phyloP scores from a whole-genome alignment of 345 rosid species.

The Aquilaria malaccensis region DNA sequence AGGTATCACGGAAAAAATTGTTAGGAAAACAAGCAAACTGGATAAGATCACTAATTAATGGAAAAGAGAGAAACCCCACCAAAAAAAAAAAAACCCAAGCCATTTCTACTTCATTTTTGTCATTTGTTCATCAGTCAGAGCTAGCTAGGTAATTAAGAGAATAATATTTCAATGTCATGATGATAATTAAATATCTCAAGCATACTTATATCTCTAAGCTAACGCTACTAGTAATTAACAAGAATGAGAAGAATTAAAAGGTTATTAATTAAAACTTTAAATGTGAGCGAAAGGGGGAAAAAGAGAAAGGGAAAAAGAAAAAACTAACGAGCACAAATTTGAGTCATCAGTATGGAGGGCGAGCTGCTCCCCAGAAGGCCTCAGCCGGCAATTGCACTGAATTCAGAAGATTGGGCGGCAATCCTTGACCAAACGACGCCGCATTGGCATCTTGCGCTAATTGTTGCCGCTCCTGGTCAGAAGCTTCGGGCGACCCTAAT shows the following conservation, averaged over 20 bases:
- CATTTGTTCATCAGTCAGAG: slow-evolving; percentile 42
- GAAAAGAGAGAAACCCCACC: too few species aligned
- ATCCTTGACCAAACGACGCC: slow-evolving; percentile 53
- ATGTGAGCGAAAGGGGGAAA: slow-evolving; percentile 15
- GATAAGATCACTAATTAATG: too few species aligned
- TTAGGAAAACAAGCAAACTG: too few species aligned
- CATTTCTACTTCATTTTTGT: slow-evolving; percentile 1
- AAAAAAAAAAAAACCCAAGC: slow-evolving; percentile 3
- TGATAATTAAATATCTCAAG: slow-evolving; percentile 14
- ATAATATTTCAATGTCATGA: slow-evolving; percentile 14
- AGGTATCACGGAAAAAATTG: too few species aligned
- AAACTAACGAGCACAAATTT: slow-evolving; percentile 9
- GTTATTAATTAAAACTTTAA: slow-evolving; percentile 20
- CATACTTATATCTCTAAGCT: slow-evolving; percentile 14
- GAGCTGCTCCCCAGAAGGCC: slow-evolving; percentile 65
- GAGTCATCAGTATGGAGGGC: slow-evolving; percentile 41
- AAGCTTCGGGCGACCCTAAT: slow-evolving; percentile 34
- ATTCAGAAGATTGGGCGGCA: slow-evolving; percentile 71
- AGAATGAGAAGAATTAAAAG: slow-evolving; percentile 10
- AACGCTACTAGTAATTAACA: too few species aligned
- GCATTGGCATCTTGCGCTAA: slow-evolving; percentile 61
- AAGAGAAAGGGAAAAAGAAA: slow-evolving; percentile 6
- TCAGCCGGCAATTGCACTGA: slow-evolving; percentile 60
- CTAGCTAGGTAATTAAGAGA: slow-evolving; percentile 26
- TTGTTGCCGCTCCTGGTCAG: slow-evolving; percentile 51